Evolutionary conservation across 345 rosid species (phyloP).

Genomic region (Arabidopsis suecica): DNA sequence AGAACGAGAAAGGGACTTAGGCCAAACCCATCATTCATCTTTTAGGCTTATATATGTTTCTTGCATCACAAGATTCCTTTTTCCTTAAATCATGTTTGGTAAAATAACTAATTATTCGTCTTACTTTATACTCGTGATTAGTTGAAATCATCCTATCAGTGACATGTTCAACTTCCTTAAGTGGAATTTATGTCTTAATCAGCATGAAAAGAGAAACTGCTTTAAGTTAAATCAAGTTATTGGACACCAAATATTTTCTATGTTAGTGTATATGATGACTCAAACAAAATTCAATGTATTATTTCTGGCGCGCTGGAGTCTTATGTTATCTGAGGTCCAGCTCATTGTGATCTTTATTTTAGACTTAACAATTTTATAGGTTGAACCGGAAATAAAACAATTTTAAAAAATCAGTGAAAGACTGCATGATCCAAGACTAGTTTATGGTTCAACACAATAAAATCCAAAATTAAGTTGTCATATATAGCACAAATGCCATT

Average conservation of each 20-base stretch:
- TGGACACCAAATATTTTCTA: not conserved
- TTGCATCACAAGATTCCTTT: conserved; percentile 42
- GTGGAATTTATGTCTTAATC: conserved; percentile 36
- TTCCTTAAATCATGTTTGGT: conserved; percentile 20
- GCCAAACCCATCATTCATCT: conserved; percentile 41
- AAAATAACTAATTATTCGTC: not conserved
- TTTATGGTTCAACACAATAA: conserved; percentile 25
- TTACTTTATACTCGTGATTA: not conserved
- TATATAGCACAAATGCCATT: conserved; percentile 21
- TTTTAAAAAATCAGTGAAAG: not conserved
- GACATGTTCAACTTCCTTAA: conserved; percentile 14
- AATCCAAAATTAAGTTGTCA: conserved; percentile 21
- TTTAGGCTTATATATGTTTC: conserved; percentile 25
- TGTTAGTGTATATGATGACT: not conserved
- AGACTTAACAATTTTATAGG: not conserved
- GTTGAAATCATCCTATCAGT: conserved; percentile 32
- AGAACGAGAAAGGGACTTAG: conserved; percentile 44
- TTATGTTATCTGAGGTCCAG: conserved; percentile 26
- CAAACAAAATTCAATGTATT: conserved; percentile 2
- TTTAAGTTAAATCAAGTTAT: not conserved
- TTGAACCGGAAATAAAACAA: not conserved
- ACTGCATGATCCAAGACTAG: conserved; percentile 34
- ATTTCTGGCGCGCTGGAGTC: conserved; percentile 11
- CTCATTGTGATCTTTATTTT: conserved; percentile 24
- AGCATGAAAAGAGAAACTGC: not conserved